Percentiles rank a stretch among this genome's conserved stretches.
phyloP scores from a whole-genome alignment of 805 yeast genomes.

The Sungouiella blattae region DNA sequence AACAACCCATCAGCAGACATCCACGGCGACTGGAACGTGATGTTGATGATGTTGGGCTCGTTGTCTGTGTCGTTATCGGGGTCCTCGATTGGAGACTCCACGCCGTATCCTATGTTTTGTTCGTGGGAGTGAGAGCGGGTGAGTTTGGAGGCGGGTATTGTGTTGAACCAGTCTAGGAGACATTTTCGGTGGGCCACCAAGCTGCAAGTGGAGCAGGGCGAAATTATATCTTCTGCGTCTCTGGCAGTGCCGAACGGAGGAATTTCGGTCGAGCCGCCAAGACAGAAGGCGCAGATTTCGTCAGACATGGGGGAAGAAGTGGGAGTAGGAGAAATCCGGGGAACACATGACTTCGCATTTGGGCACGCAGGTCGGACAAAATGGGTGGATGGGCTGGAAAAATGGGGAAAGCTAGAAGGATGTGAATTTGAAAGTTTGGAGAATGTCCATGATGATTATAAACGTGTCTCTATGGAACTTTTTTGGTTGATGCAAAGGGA shows the following conservation, averaged over 20 bases:
- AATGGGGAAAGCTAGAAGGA: too few relatives aligned
- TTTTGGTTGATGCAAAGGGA: too few relatives aligned
- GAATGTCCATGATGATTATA: too few relatives aligned
- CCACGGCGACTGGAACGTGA: slow-evolving; percentile 2
- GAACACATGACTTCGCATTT: too few relatives aligned
- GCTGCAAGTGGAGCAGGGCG: slow-evolving; percentile 38
- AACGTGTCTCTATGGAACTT: too few relatives aligned
- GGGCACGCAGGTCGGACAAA: too few relatives aligned
- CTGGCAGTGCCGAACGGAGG: slow-evolving; percentile 35
- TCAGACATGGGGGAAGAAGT: slow-evolving; percentile 11
- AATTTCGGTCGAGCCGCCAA: slow-evolving; percentile 35
- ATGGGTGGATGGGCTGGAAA: too few relatives aligned
- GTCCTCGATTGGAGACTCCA: neutral
- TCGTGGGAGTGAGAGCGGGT: neutral
- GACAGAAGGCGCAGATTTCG: slow-evolving; percentile 33
- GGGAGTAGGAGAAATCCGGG: too few relatives aligned
- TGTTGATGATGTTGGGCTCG: slow-evolving; percentile 3
- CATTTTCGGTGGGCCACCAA: slow-evolving; percentile 36
- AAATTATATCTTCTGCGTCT: slow-evolving; percentile 35
- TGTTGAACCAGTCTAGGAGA: slow-evolving; percentile 39
- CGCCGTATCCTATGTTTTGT: neutral
- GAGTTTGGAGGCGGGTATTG: slow-evolving; percentile 28
- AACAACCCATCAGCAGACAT: neutral
- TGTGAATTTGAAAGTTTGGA: too few relatives aligned
- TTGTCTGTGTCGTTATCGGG: neutral